Conservation (phyloP, 176 grass and related monocot species). For the Lolium perenne region DNA sequence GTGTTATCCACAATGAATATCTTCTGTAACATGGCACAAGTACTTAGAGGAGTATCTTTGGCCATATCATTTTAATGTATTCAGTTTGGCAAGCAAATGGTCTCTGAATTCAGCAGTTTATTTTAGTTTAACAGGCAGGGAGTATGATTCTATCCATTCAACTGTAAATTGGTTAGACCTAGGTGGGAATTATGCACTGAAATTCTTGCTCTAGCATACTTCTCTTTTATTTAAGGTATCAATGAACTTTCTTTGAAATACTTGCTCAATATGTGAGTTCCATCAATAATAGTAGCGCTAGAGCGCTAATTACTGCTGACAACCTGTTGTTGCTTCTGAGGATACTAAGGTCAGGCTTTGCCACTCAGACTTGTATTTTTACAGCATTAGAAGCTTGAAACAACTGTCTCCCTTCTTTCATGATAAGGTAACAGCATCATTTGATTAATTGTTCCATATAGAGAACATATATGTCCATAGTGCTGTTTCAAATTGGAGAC, state of each 20-base stretch:
- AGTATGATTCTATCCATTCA: conserved; percentile 4
- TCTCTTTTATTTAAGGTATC: conserved; percentile 23
- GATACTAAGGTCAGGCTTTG: conserved; percentile 30
- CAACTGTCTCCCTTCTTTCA: conserved; percentile 15
- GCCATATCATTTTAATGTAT: conserved; percentile 19
- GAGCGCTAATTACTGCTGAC: not conserved
- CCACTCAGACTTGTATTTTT: conserved; percentile 19
- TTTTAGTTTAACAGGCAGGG: conserved; percentile 15
- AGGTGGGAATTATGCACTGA: conserved; percentile 10
- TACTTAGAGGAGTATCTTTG: conserved; percentile 20
- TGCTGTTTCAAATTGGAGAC: not conserved
- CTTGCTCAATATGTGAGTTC: not conserved
- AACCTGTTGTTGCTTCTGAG: conserved; percentile 32
- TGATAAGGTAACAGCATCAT: conserved; percentile 12
- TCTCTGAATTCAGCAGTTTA: conserved; percentile 14
- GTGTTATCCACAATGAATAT: conserved; percentile 25
- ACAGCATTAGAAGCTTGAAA: conserved; percentile 24
- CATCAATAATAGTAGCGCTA: not conserved
- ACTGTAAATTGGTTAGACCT: conserved; percentile 11
- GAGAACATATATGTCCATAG: not conserved
- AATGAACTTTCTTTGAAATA: not conserved
- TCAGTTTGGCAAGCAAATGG: conserved; percentile 5
- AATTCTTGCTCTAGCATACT: conserved; percentile 9
- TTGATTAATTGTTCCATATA: not conserved
- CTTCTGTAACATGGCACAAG: conserved; percentile 16